A percentile compares a stretch with the other conserved stretches of the same genome.
Conservation (phyloP, 177 flowering plant genomes). For the Vitis hybrid region DNA sequence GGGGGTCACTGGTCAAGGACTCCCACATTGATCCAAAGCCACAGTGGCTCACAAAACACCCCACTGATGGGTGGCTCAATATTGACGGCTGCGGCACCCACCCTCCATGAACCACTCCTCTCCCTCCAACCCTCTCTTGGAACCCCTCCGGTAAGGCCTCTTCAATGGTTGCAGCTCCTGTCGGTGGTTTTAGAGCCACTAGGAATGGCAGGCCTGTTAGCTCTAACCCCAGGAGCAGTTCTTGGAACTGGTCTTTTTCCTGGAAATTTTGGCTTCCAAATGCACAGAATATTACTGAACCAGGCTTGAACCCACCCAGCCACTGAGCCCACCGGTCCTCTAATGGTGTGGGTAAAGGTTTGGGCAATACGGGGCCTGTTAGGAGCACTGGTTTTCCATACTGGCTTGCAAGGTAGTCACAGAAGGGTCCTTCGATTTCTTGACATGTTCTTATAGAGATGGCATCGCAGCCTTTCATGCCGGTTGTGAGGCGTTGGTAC, state of each 20-base stretch:
- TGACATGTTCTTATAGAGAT: conserved; percentile 4
- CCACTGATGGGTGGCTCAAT: conserved; percentile 23
- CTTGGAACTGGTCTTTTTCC: conserved; percentile 15
- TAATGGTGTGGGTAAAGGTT: neutral
- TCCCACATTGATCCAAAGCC: conserved; percentile 56
- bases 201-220: too few relatives aligned
- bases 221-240: conserved; percentile 16
- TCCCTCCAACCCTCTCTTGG: conserved; percentile 20
- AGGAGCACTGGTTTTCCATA: conserved; percentile 8
- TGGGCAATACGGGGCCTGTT: neutral
- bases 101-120: conserved; percentile 28
- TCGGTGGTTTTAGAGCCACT: too few relatives aligned
- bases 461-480: neutral
- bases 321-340: conserved; percentile 22
- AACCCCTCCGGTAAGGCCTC: conserved; percentile 30
- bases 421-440: conserved; percentile 14
- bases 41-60: conserved; percentile 37
- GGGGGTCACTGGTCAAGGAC: conserved; percentile 33
- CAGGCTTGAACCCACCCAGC: too few relatives aligned
- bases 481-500: too few relatives aligned
- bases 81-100: conserved; percentile 41
- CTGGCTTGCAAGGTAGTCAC: conserved; percentile 5
- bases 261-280: conserved; percentile 9
- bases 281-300: too few relatives aligned
- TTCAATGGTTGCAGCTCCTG: too few relatives aligned